Base-by-base conservation (phyloP, 1,139 yeast species). In the Hyphopichia pseudoburtonii region DNA sequence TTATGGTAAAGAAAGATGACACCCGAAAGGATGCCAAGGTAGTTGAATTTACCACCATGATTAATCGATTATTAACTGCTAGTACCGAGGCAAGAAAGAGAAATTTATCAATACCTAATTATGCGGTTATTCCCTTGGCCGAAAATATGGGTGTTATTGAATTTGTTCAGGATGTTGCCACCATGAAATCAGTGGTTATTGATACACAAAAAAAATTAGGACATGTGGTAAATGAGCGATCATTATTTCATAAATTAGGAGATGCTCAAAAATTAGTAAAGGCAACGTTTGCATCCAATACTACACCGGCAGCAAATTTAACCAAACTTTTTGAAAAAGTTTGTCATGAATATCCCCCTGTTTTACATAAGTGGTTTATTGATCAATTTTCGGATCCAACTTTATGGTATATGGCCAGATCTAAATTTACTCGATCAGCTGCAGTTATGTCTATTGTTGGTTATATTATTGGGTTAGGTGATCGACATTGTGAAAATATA, bases 361-460 rank as follows among this genome's bases (percentile, higher is more conserved):
- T 88, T 0, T 64, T 94, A 24, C 82, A 84, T 49, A 79, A 81
- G 37, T 92, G 97, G 97, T 89, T 86, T 50, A 70, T 88, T 29
- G 92, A 86, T 44, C 84, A 78, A 38, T 90, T 89, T 52, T 88
- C 97, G 0, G 96, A 90, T 46, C 97, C 98, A 0, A 76, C 82
- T 10, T 70, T 80, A 1, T 94, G 98, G 98, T 83, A 88, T 44
- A 73, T 75, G 35, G 87, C 94, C 1, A 68, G 97, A 40, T 82
- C 82, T 34, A 68, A 73, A 19, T 94, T 78, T 55, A 80, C 87
- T 0, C 70, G 96, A 37, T 82, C 96, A 0, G 68, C 87, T 19
- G 97, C 97, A 0, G 98, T 90, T 0, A 94, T 94, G 98, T 90
- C 97, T 0, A 89, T 94, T 70, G 95, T 92, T 6, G 98, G 99